Base-by-base conservation (phyloP, 208 protist species). In the Phytomonas sp. region DNA sequence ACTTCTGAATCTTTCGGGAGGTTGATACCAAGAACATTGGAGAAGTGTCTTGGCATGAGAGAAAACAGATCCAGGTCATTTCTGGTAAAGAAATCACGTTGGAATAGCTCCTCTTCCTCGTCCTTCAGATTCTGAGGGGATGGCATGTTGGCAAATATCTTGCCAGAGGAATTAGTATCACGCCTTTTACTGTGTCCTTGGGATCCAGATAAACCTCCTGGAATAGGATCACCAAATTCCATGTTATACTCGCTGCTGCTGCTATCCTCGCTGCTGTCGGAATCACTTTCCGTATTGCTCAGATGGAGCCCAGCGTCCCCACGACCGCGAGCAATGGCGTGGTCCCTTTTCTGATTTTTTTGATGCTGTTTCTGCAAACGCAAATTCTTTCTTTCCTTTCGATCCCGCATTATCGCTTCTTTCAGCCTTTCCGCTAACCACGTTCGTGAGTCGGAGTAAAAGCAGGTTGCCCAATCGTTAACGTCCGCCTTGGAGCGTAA, bases 341-440 rank as follows among this genome's bases (percentile, higher is more conserved):
- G 60, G 60, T 64, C 32, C 13, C 23, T 64, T 64, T 64, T 34
- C 13, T 20, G 3, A 20, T 20, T 20, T 64, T 62, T 31, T 4
- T 20, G 60, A n/a, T 64, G 60, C 13, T 64, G 60, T 64, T 40
- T 34, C 13, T 40, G 60, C 9, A 20, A 34, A 15, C 43, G 62
- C 28, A 70, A 67, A 34, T 72, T 28, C 43, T 63, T 73, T 13
- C 73, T 67, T 34, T 79, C 46, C 59, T 77, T 79, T 28, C 71
- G 67, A 59, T 92, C 85, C 68, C 89, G 82, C 7, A 66, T 63
- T 28, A 83, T 69, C 28, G 75, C 76, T 5, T 71, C 72, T 66
- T 81, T 83, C 13, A 95, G 63, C 51, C 73, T 78, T 64, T 74
- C 73, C 9, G 82, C 68, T 29, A 95, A 67, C 87, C 87, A 93